Base-by-base conservation (phyloP, 371 early-diverging fungal species). In the Capillidium heterosporum region DNA sequence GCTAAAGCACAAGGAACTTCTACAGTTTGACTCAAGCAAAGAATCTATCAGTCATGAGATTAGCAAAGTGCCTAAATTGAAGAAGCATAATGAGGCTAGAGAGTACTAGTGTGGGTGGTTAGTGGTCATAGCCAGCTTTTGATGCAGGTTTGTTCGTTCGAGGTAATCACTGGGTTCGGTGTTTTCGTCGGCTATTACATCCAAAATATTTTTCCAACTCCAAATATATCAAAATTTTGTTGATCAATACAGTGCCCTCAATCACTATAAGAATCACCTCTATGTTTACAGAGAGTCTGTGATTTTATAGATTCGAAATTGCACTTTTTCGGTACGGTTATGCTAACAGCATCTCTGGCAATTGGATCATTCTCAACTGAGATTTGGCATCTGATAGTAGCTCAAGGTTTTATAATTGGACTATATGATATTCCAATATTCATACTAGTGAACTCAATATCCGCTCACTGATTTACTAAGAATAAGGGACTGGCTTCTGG, bases 401-500 rank as follows among this genome's bases (percentile, higher is more conserved):
- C 82, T 0, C 84, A 84, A 63, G 85, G 84, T 11, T 56, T 85
- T 1, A 44, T 83, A 15, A 77, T 81, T 63, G 78, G 78, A 0
- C 19, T 73, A 0, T 84, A 84, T 27, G 78, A 75, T 0, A 71
- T 80, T 3, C 49, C 85, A n/a, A 61, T 67, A 2, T 80, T 72
- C 59, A 68, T 75, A 26, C 75, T 80, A 0, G 66, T 69, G 0
- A 32, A 32, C 21, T 7, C 21, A 7, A 64, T 80, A 23, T 59
- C 64, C 29, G 63, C 75, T 10, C 78, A 81, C 50, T 83, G 78
- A 77, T 82, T 82, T 53, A 55, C 57, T 31, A 70, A 69, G 47
- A 56, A 66, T 21, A 69, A 81, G 13, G 78, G 78, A 0, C 53
- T 85, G 23, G 82, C 82, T 13, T 65, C 72, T 4, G 85, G 82